Evolutionary conservation across 2,329 filamentous ascomycete genomes (phyloP).

Genomic region (Orbilia ellipsospora): DNA sequence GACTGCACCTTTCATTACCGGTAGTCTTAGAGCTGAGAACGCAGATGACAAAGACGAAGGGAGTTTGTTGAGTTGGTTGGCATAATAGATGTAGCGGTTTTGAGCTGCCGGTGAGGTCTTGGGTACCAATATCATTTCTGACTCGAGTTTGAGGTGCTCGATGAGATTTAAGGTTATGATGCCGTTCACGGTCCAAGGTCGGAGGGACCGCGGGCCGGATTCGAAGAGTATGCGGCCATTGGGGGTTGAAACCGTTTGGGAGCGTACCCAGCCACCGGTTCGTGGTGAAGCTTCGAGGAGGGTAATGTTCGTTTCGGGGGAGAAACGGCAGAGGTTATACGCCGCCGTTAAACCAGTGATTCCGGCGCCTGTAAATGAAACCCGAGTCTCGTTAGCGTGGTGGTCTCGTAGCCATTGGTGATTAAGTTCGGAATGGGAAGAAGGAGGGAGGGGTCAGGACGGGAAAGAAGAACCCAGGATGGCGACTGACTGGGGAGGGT

Average conservation of each 20-base stretch:
- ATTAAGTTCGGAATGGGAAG: not conserved
- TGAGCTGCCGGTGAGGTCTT: slow-evolving; percentile 67
- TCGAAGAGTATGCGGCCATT: slow-evolving; percentile 76
- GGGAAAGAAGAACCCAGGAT: slow-evolving; percentile 58
- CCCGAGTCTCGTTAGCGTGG: slow-evolving; percentile 13
- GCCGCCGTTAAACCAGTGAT: slow-evolving; percentile 84
- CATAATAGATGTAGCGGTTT: slow-evolving; percentile 88
- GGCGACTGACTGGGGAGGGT: slow-evolving; percentile 58
- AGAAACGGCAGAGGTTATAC: slow-evolving; percentile 77
- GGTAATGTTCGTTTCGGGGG: slow-evolving; percentile 77
- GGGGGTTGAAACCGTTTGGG: slow-evolving; percentile 70
- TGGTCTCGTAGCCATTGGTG: not conserved
- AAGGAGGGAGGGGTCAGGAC: slow-evolving; percentile 13
- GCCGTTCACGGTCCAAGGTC: slow-evolving; percentile 70
- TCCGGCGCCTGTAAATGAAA: slow-evolving; percentile 71
- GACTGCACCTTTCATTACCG: slow-evolving; percentile 68
- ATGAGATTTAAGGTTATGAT: slow-evolving; percentile 78
- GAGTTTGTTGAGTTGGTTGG: slow-evolving; percentile 78
- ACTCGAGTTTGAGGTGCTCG: slow-evolving; percentile 59
- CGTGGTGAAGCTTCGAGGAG: slow-evolving; percentile 78
- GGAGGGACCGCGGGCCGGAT: slow-evolving; percentile 81
- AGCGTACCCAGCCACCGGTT: slow-evolving; percentile 86
- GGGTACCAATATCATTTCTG: slow-evolving; percentile 63
- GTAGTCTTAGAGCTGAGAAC: slow-evolving; percentile 65
- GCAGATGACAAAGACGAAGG: slow-evolving; percentile 63